These are phyloP conservation scores for Aspergillus kassunensis DNA, from an alignment of 495 filamentous ascomycete species.

Conservation along the genomic window DNA sequence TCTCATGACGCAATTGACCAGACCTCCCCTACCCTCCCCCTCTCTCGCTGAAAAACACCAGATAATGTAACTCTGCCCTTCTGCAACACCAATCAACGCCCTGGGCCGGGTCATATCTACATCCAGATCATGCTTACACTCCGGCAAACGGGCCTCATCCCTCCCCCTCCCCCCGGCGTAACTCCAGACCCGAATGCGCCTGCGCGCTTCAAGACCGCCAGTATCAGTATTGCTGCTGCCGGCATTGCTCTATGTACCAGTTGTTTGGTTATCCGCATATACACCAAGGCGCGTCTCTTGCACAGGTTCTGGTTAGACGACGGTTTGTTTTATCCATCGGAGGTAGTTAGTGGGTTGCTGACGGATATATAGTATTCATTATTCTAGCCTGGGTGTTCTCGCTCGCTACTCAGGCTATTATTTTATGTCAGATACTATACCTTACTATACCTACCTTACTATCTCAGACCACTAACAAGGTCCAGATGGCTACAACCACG, in stretches of 20 bases:
- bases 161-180: not conserved
- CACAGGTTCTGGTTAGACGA: constrained; percentile 16
- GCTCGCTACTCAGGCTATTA: not conserved
- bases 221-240: not conserved
- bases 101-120: not conserved
- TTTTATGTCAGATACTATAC: not conserved
- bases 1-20: not conserved
- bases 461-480: not conserved
- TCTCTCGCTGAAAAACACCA: not conserved
- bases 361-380: constrained; percentile 6
- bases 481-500: not conserved
- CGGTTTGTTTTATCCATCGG: not conserved
- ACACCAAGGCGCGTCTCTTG: constrained; percentile 10
- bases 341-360: not conserved
- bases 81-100: not conserved
- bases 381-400: constrained; percentile 10
- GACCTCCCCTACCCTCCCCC: not conserved
- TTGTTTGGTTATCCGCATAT: constrained; percentile 6
- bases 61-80: not conserved
- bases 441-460: not conserved
- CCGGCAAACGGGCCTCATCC: not conserved
- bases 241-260: constrained; percentile 4
- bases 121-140: not conserved
- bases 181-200: not conserved
- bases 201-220: not conserved